Evolutionary conservation across 331 rosid genomes (phyloP).

Genomic region (Acacia pycnantha): DNA sequence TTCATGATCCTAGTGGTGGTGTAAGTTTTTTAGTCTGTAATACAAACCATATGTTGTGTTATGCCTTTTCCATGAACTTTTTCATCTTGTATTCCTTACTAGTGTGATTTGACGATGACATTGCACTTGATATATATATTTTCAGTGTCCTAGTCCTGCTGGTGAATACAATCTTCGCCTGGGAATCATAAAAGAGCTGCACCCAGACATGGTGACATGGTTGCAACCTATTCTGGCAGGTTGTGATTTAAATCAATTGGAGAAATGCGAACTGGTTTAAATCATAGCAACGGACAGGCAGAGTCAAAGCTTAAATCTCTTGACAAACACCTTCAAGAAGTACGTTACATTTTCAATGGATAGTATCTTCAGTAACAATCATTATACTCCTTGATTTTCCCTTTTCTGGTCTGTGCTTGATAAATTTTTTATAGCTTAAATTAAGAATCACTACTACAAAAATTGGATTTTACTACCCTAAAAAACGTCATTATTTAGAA

Average conservation of each 20-base stretch:
- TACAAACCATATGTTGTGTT: background rate
- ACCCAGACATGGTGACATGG: slow-evolving; percentile 98
- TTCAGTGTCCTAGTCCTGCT: slow-evolving; percentile 95
- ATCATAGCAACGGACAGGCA: slow-evolving; percentile 75
- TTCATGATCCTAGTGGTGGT: slow-evolving; percentile 94
- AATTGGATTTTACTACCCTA: too few species aligned
- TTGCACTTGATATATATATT: slow-evolving; percentile 28
- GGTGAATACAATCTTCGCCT: slow-evolving; percentile 95
- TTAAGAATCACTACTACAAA: background rate
- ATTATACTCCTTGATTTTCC: background rate
- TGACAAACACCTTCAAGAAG: slow-evolving; percentile 94
- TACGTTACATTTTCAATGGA: slow-evolving; percentile 39
- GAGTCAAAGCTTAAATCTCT: slow-evolving; percentile 86
- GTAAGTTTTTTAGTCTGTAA: slow-evolving; percentile 38
- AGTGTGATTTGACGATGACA: slow-evolving; percentile 29
- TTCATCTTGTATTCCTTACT: slow-evolving; percentile 7
- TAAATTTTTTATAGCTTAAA: slow-evolving; percentile 7
- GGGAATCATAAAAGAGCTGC: slow-evolving; percentile 93
- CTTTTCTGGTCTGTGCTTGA: slow-evolving; percentile 10
- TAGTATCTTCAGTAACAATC: background rate
- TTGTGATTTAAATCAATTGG: slow-evolving; percentile 80
- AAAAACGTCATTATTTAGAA: too few species aligned
- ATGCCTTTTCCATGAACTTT: background rate
- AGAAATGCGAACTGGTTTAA: slow-evolving; percentile 82
- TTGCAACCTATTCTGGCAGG: slow-evolving; percentile 99